phyloP scores from a whole-genome alignment of 768 basidiomycete genomes.

The Serpula lacrymans region DNA sequence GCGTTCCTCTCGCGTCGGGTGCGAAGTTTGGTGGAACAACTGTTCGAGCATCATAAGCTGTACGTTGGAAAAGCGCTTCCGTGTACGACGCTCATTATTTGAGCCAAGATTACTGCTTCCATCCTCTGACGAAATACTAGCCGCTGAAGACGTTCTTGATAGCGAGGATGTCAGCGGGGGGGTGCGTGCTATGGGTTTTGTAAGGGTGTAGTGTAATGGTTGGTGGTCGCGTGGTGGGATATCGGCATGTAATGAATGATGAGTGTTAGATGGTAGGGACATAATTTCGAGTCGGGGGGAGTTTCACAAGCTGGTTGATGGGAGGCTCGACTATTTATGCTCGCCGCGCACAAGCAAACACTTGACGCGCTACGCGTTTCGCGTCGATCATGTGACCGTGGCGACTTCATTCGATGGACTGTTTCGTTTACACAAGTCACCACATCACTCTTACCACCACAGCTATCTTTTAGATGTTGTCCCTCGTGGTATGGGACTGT shows the following conservation, averaged over 20 bases:
- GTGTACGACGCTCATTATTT: conserved; percentile 51
- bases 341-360: conserved; percentile 19
- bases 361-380: conserved; percentile 21
- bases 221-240: too few relatives aligned
- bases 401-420: too few relatives aligned
- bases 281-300: background rate
- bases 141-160: conserved; percentile 53
- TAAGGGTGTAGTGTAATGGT: background rate
- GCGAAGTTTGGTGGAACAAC: conserved; percentile 67
- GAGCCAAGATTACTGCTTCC: conserved; percentile 28
- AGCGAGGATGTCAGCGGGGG: conserved; percentile 30
- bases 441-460: too few relatives aligned
- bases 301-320: too few relatives aligned
- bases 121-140: conserved; percentile 55
- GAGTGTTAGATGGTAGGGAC: background rate
- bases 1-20: conserved; percentile 72
- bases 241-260: background rate
- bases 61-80: conserved; percentile 64
- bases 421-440: too few relatives aligned
- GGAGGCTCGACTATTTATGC: conserved; percentile 21
- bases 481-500: too few relatives aligned
- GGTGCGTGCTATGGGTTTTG: conserved; percentile 9
- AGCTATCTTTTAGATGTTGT: too few relatives aligned
- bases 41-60: conserved; percentile 74
- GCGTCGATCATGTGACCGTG: conserved; percentile 30